Percentiles rank a stretch among this genome's conserved stretches.
Evolutionary conservation across 306 rosid genomes (phyloP).

Genomic region (Cicer judaicum): DNA sequence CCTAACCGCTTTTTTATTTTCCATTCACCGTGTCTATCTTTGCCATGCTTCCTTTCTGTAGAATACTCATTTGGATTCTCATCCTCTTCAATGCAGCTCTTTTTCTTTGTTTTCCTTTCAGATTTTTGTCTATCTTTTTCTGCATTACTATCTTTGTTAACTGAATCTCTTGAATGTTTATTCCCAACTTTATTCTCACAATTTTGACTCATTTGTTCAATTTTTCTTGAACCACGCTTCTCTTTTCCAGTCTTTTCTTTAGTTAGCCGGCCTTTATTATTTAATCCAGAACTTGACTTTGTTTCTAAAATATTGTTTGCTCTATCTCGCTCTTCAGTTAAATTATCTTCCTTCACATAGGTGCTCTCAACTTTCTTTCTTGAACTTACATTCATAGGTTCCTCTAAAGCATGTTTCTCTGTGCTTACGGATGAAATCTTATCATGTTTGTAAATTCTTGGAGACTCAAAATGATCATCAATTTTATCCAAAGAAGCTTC

Average conservation of each 20-base stretch:
- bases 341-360: conserved; percentile 50
- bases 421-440: conserved; percentile 47
- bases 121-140: conserved; percentile 53
- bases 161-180: conserved; percentile 58
- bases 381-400: conserved; percentile 55
- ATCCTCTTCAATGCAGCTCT: conserved; percentile 53
- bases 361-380: conserved; percentile 55
- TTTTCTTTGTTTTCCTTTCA: conserved; percentile 69
- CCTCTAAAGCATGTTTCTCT: conserved; percentile 50
- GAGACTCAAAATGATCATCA: conserved; percentile 52
- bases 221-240: conserved; percentile 39
- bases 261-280: conserved; percentile 37
- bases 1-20: conserved; percentile 36
- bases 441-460: conserved; percentile 35
- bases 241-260: conserved; percentile 44
- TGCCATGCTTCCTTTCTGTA: conserved; percentile 56
- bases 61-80: conserved; percentile 52
- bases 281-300: conserved; percentile 49
- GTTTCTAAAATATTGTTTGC: conserved; percentile 43
- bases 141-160: conserved; percentile 54
- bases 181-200: conserved; percentile 56
- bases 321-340: conserved; percentile 54
- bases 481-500: conserved; percentile 51
- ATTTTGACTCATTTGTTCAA: conserved; percentile 44
- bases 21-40: conserved; percentile 40